Evolutionary conservation across 2,329 filamentous ascomycete species (phyloP).

Genomic region (Magnaporthiopsis rhizophila): DNA sequence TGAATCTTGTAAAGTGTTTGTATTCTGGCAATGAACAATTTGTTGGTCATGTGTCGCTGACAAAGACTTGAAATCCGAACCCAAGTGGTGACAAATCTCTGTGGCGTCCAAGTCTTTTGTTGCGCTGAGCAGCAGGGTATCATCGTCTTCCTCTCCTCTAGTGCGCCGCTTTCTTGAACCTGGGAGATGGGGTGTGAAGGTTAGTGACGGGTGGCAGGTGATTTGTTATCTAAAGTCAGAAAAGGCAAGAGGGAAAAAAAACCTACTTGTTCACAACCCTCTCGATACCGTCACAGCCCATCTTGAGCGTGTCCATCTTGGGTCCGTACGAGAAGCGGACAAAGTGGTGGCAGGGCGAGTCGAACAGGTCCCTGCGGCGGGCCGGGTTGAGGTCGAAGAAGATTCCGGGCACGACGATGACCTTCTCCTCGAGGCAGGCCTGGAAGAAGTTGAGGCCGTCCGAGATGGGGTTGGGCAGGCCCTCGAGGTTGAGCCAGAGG

Average conservation of each 20-base stretch:
- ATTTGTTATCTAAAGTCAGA: no score
- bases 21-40: background rate
- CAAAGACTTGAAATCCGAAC: background rate
- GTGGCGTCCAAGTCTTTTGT: background rate
- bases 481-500: conserved; percentile 63
- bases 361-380: conserved; percentile 82
- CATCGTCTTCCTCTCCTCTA: background rate
- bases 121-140: background rate
- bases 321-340: conserved; percentile 80
- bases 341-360: conserved; percentile 90
- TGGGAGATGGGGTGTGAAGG: background rate
- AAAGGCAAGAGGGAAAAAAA: background rate
- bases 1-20: background rate
- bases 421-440: conserved; percentile 85
- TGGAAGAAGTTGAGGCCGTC: conserved; percentile 97
- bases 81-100: background rate
- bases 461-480: conserved; percentile 70
- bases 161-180: background rate
- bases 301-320: conserved; percentile 68
- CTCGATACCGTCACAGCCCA: conserved; percentile 78
- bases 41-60: background rate
- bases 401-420: conserved; percentile 93
- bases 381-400: conserved; percentile 96
- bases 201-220: background rate
- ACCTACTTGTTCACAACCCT: conserved; percentile 64